Conservation (phyloP, 352 stramenopile genomes). For the Globisporangium viniferum region DNA sequence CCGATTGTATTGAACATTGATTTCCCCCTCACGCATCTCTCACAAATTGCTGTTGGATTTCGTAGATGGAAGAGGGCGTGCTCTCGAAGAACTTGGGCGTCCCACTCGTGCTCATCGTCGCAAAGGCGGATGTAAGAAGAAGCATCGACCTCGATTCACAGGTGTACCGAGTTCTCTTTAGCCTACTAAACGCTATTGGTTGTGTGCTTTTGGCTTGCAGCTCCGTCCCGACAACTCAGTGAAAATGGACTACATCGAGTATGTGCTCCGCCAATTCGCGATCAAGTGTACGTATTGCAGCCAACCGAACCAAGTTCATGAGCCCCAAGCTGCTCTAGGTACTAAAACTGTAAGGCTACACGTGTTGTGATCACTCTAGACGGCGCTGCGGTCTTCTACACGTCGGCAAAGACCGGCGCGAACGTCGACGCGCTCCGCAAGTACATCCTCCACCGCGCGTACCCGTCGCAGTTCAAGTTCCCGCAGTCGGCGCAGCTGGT, state of each 20-base stretch:
- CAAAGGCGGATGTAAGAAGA: slow-evolving; percentile 66
- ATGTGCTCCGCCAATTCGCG: slow-evolving; percentile 69
- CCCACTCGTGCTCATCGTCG: slow-evolving; percentile 65
- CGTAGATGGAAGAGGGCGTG: slow-evolving; percentile 71
- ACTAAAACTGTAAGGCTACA: no score
- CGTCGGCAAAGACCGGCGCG: slow-evolving; percentile 68
- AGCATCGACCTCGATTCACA: slow-evolving; percentile 8
- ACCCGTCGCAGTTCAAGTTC: slow-evolving; percentile 71
- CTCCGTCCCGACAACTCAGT: slow-evolving; percentile 73
- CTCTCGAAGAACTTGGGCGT: slow-evolving; percentile 78
- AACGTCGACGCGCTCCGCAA: slow-evolving; percentile 74
- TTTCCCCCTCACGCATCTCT: no score
- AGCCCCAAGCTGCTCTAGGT: no score
- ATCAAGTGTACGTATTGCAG: slow-evolving; percentile 57
- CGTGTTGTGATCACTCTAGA: slow-evolving; percentile 28
- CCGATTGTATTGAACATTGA: background rate
- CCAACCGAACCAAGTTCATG: no score
- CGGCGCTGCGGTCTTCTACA: slow-evolving; percentile 75
- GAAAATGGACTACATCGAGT: slow-evolving; percentile 87
- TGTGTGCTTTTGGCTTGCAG: slow-evolving; percentile 18
- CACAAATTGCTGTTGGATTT: background rate
- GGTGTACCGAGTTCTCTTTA: background rate
- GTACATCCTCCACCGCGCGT: slow-evolving; percentile 75
- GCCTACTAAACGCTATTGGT: background rate
- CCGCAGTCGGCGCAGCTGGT: slow-evolving; percentile 64